phyloP scores from a whole-genome alignment of 129 eudicot species.

The Heracleum sosnowskyi region DNA sequence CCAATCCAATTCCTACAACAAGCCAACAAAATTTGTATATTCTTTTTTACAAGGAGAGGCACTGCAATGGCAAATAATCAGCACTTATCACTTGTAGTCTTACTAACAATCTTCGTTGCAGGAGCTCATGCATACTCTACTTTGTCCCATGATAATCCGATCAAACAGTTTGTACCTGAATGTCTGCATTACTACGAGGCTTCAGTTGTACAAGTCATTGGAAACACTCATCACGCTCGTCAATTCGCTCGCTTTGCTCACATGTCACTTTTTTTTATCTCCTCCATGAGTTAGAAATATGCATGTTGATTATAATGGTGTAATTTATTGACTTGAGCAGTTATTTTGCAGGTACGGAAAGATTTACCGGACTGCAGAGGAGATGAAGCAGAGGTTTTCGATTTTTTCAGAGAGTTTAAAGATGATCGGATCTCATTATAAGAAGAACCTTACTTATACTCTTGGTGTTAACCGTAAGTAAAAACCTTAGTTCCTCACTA shows the following conservation, averaged over 20 bases:
- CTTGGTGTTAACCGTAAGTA: slow-evolving; percentile 69
- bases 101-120: slow-evolving; percentile 29
- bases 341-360: slow-evolving; percentile 52
- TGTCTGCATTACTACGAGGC: slow-evolving; percentile 47
- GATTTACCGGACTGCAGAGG: slow-evolving; percentile 58
- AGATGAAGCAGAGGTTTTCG: slow-evolving; percentile 58
- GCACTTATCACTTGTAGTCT: not conserved
- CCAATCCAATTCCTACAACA: too few species aligned
- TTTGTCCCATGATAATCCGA: slow-evolving; percentile 56
- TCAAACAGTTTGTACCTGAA: slow-evolving; percentile 65
- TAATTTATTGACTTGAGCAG: not conserved
- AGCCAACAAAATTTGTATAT: too few species aligned
- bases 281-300: too few species aligned
- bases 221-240: slow-evolving; percentile 62
- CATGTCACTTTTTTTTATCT: too few species aligned
- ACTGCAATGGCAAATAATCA: slow-evolving; percentile 8
- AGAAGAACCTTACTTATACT: slow-evolving; percentile 53
- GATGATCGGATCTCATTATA: slow-evolving; percentile 72
- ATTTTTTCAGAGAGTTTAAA: slow-evolving; percentile 58
- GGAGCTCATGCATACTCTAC: slow-evolving; percentile 26
- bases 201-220: slow-evolving; percentile 43
- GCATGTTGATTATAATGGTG: not conserved
- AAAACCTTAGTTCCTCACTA: not conserved
- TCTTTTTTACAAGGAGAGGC: not conserved
- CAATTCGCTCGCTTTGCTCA: slow-evolving; percentile 92